Base-by-base conservation (phyloP, 2,329 filamentous ascomycete species). In the Thielaviopsis ethacetica region DNA sequence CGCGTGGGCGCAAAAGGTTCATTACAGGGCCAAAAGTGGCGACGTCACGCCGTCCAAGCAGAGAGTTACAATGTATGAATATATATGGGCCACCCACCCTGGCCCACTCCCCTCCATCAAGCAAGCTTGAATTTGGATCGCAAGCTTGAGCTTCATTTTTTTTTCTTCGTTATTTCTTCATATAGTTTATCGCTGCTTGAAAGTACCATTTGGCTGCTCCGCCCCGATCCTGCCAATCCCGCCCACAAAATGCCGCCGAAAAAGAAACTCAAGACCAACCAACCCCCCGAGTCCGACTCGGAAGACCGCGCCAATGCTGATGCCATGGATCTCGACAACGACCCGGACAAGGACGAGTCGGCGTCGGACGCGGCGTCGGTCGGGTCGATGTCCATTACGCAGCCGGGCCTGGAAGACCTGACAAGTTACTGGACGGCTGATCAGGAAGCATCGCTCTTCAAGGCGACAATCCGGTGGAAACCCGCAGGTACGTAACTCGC, bases 391-490 rank as follows among this genome's bases (percentile, higher is more conserved):
- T 58, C 59, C 5, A 61, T 61, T 27, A 53, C 41, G 15, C 59
- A 54, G 41, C 51, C 56, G 3, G 57, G 57, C 17, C 54, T 62
- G 9, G 80, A 82, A 59, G 88, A 91, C 63, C 81, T 84, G 26
- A 62, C 54, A 19, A 57, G 30, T 44, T 59, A 59, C 38, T 98
- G 93, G 93, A 96, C 90, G 3, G 91, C 95, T 66, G 91, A 96
- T 67, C 93, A 98, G 71, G 86, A 95, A 64, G 90, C 88, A 1
- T 91, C 89, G 49, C 77, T 98, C 0, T 89, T 95, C 73, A 96
- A 96, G 69, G 89, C 84, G 57, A 85, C 97, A 64, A 91, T 97
- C 63, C 81, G 84, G 68, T 95, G 88, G 86, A 98, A 98, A 69
- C 93, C 93, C n/a, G 91, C 91, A 49, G 91, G 90, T 88, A 68